Evolutionary conservation across 768 basidiomycete genomes (phyloP).

Genomic region (Suillus fuscotomentosus): DNA sequence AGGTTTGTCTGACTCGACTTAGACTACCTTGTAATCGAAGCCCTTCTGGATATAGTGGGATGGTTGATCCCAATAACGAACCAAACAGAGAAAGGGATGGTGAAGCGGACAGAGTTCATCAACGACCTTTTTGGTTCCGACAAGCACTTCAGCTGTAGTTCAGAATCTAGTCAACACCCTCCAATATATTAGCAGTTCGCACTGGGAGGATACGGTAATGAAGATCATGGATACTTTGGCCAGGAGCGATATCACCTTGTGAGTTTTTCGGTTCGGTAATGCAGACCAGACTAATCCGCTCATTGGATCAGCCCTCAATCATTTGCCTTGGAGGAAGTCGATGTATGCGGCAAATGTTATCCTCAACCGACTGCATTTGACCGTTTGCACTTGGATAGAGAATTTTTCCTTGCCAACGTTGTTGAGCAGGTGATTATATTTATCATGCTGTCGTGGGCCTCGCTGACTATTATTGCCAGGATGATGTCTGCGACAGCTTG

Average conservation of each 20-base stretch:
- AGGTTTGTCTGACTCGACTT: neutral
- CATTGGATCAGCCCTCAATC: conserved; percentile 53
- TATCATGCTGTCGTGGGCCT: conserved; percentile 4
- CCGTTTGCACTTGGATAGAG: conserved; percentile 51
- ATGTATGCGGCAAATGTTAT: conserved; percentile 32
- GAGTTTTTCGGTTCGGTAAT: conserved; percentile 21
- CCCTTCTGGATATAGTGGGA: conserved; percentile 55
- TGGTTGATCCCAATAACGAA: conserved; percentile 49
- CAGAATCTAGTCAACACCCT: conserved; percentile 40
- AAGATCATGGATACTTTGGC: conserved; percentile 51
- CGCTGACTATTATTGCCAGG: conserved; percentile 27
- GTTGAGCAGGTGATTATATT: conserved; percentile 9
- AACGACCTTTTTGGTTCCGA: conserved; percentile 47
- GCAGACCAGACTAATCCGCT: conserved; percentile 3
- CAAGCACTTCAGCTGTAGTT: conserved; percentile 34
- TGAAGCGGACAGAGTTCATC: conserved; percentile 46
- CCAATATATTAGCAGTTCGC: conserved; percentile 37
- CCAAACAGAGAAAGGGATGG: conserved; percentile 30
- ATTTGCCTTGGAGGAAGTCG: conserved; percentile 44
- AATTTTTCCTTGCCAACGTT: conserved; percentile 51
- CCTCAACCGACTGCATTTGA: conserved; percentile 39
- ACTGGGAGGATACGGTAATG: conserved; percentile 54
- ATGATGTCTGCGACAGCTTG: conserved; percentile 51
- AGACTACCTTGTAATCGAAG: conserved; percentile 61
- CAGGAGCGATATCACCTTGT: conserved; percentile 46